These are phyloP conservation scores for Plantago rigida DNA, from an alignment of 305 asterid genomes.

Conservation along the genomic window DNA sequence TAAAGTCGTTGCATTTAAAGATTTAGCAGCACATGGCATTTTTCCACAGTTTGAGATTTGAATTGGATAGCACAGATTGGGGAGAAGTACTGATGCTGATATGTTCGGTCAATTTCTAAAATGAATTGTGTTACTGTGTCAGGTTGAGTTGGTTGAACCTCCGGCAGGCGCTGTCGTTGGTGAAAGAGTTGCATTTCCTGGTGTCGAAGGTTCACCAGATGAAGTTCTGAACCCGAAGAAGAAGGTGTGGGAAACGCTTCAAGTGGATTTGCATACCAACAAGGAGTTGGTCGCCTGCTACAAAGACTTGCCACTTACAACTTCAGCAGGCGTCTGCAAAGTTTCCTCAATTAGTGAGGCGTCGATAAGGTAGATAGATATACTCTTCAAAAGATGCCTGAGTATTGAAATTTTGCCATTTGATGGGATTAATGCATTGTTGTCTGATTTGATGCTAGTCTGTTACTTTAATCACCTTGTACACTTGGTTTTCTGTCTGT, in stretches of 20 bases:
- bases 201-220: slow-evolving; percentile 63
- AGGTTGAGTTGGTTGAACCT: slow-evolving; percentile 95
- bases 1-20: no score
- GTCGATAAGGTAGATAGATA: slow-evolving; percentile 40
- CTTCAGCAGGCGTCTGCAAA: slow-evolving; percentile 84
- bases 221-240: slow-evolving; percentile 80
- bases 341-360: slow-evolving; percentile 65
- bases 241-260: slow-evolving; percentile 90
- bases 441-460: not conserved
- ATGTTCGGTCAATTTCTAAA: not conserved
- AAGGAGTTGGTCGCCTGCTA: slow-evolving; percentile 65
- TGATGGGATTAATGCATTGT: not conserved
- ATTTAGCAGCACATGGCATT: not conserved
- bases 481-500: not conserved
- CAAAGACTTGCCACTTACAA: slow-evolving; percentile 69
- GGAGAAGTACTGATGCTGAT: not conserved
- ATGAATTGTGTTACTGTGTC: slow-evolving; percentile 12
- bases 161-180: slow-evolving; percentile 64
- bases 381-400: not conserved
- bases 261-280: slow-evolving; percentile 62
- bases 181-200: slow-evolving; percentile 64
- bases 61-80: not conserved
- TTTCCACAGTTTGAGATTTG: not conserved
- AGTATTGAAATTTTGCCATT: not conserved
- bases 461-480: not conserved